These are phyloP conservation scores for Coniosporium apollinis DNA, from an alignment of 495 filamentous ascomycete genomes.

Conservation along the genomic window DNA sequence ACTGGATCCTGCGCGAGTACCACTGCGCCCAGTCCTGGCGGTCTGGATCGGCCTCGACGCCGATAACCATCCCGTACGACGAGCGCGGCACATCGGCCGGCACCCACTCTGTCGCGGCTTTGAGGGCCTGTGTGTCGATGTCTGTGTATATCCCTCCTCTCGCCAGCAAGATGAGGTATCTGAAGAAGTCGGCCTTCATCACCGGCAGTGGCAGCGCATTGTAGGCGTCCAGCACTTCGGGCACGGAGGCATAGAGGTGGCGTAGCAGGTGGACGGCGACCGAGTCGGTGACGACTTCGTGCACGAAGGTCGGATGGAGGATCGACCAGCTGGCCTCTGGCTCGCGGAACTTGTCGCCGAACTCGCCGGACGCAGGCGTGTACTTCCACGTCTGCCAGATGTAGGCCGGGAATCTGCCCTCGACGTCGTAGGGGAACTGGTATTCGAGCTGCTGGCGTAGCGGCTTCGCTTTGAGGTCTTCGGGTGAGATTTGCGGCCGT, in stretches of 20 bases:
- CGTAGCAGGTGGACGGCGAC: constrained; percentile 65
- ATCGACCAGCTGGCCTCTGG: constrained; percentile 85
- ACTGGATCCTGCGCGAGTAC: constrained; percentile 92
- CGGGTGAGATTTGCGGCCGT: constrained; percentile 20
- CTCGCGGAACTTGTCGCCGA: constrained; percentile 53
- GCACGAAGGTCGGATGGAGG: constrained; percentile 76
- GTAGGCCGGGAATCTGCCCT: constrained; percentile 81
- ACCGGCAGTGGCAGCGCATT: constrained; percentile 68
- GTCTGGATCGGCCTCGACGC: constrained; percentile 93
- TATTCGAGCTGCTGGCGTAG: constrained; percentile 75
- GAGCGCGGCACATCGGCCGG: constrained; percentile 58
- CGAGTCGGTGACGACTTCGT: constrained; percentile 90
- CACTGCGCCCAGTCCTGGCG: constrained; percentile 82
- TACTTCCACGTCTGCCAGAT: constrained; percentile 99
- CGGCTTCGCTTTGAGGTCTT: constrained; percentile 26
- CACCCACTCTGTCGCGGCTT: constrained; percentile 74
- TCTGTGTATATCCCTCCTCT: constrained; percentile 92
- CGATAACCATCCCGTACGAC: constrained; percentile 69
- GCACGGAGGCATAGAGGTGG: constrained; percentile 73
- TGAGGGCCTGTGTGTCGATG: constrained; percentile 80
- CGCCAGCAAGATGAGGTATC: constrained; percentile 85
- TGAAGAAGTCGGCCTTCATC: constrained; percentile 95
- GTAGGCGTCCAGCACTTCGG: constrained; percentile 89
- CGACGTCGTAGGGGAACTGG: constrained; percentile 83
- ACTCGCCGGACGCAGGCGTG: constrained; percentile 63